phyloP scores from a whole-genome alignment of 306 rosid genomes.

The Citrullus colocynthis region DNA sequence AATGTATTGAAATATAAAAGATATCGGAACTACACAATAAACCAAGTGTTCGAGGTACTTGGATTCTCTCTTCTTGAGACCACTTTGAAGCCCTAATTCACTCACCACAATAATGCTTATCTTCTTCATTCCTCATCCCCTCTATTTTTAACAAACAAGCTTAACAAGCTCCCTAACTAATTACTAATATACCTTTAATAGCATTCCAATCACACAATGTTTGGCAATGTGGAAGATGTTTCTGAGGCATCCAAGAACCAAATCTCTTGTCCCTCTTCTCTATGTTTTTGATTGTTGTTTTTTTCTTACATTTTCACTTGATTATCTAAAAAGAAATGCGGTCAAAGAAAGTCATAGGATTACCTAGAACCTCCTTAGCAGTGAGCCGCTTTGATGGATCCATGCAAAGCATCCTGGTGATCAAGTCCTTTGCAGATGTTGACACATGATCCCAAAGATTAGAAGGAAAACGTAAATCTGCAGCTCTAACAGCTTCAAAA shows the following conservation, averaged over 20 bases:
- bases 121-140: too few species aligned
- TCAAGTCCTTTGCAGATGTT: conserved; percentile 45
- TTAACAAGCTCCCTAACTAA: too few species aligned
- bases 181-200: too few species aligned
- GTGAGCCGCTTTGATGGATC: conserved; percentile 53
- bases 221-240: not conserved
- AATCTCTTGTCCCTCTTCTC: not conserved
- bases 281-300: not conserved
- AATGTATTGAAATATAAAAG: too few species aligned
- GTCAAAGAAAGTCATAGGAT: conserved; percentile 4
- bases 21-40: too few species aligned
- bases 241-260: not conserved
- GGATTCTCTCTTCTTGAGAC: too few species aligned
- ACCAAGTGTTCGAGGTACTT: too few species aligned
- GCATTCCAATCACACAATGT: not conserved
- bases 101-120: too few species aligned
- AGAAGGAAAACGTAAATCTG: conserved; percentile 45
- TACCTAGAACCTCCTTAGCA: conserved; percentile 49
- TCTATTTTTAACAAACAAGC: too few species aligned
- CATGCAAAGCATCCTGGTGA: conserved; percentile 42
- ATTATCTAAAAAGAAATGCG: not conserved
- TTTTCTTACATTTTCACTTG: not conserved
- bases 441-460: conserved; percentile 50
- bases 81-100: too few species aligned
- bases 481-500: conserved; percentile 55